Evolutionary conservation across 2,329 filamentous ascomycete genomes (phyloP).

Genomic region (Talaromyces islandicus): DNA sequence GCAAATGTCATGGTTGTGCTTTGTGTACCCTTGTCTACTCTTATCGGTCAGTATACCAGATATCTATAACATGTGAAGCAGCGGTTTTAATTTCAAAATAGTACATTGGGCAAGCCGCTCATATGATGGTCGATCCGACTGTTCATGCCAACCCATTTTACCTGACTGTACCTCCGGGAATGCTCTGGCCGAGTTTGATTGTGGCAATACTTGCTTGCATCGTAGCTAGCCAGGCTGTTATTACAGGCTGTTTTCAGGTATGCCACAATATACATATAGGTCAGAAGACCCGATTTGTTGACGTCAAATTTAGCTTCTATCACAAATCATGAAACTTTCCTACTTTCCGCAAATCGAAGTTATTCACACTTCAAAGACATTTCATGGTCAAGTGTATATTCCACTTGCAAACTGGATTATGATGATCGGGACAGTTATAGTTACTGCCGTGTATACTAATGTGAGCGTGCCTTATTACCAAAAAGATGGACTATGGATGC

Average conservation of each 20-base stretch:
- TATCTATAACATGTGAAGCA: too few species aligned
- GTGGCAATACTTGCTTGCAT: conserved; percentile 55
- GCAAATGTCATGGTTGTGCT: conserved; percentile 65
- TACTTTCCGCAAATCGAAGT: conserved; percentile 74
- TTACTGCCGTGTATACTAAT: conserved; percentile 68
- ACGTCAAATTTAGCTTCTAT: conserved; percentile 40
- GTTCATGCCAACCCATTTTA: conserved; percentile 71
- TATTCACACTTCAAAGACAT: conserved; percentile 62
- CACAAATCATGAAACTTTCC: conserved; percentile 64
- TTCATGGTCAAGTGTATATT: conserved; percentile 72
- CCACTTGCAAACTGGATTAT: conserved; percentile 71
- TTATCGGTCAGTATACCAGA: too few species aligned
- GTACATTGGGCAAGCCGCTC: conserved; percentile 70
- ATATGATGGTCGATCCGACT: conserved; percentile 54
- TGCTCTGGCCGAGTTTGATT: conserved; percentile 62
- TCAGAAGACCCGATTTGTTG: too few species aligned
- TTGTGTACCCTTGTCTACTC: conserved; percentile 59
- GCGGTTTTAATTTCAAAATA: neutral
- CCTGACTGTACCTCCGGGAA: conserved; percentile 61
- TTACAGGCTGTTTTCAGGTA: conserved; percentile 67
- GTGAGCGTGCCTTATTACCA: conserved; percentile 3
- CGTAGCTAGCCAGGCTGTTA: conserved; percentile 73
- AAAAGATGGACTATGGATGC: too few species aligned
- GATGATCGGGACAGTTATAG: conserved; percentile 68
- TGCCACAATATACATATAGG: too few species aligned